Base-by-base conservation (phyloP, 2,329 filamentous ascomycete genomes). In the Sporothrix mexicana region DNA sequence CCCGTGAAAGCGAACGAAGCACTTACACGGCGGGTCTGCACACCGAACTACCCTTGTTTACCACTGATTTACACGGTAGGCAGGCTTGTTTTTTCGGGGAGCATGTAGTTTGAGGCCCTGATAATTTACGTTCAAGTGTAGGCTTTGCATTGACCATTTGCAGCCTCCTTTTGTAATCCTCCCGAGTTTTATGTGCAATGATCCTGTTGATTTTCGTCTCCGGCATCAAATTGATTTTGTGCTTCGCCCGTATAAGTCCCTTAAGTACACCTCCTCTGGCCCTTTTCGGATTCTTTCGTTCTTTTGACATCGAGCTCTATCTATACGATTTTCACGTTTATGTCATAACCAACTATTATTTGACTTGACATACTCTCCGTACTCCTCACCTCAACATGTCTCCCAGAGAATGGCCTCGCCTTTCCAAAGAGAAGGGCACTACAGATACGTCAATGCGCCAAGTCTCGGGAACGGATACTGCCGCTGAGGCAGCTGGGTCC, bases 21-120 rank as follows among this genome's bases (percentile, higher is more conserved):
- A 69, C 66, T 69, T 69, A 69, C 64, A 68, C 64, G 49, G 66
- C 23, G 30, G 30, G 25, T 25, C 17, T 53, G 15, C 45, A 51
- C 47, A 41, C 9, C 45, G 10, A 47, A 6, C 13, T 12, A 25
- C 2, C 12, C 15, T 25, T 68, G 25, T 30, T 3, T 8, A n/a
- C 17, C 6, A 9, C 1, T n/a, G 57, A 17, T 36, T 20, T 41
- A 41, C 7, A 45, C 59, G 59, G 36, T n/a, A 36, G 15, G 47
- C 15, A 51, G 8, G 51, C 51, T 25, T 36, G 17, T 41, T n/a
- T 36, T 15, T 55, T 3, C n/a, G 47, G 47, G 47, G 47, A 5
- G 47, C 9, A 12, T 55, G n/a, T 25, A 4, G 20, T 23, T 12
- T 23, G 30, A 36, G 30, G 30, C 30, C 30, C 30, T 36, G 30